Evolutionary conservation across 106 monocot genomes (phyloP), one percentile per base, ranked within the genome.

Genomic region (Dendrobium nobile): DNA sequence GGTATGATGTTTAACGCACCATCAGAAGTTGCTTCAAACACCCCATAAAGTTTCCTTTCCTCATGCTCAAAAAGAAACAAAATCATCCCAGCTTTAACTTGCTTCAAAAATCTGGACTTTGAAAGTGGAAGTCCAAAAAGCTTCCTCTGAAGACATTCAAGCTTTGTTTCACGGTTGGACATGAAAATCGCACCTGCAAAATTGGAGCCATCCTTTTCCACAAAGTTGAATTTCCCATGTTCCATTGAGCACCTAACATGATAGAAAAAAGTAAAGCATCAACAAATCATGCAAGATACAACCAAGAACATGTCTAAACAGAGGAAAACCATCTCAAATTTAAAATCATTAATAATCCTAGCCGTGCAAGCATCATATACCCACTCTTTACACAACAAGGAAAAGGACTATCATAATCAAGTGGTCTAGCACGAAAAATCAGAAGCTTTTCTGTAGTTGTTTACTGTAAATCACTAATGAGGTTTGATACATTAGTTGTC

Each of bases 51-150:
- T 67, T 89, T 91, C 48, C 93, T 87, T 47, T 89, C 84, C 79
- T 89, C 89, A 48, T 91, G 80, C 43, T 95, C 95, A 85, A 95
- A 95, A 4, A 95, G 89, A 88, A 95, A 95, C 75, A 95, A 82
- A 41, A 91, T 45, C 85, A 88, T 93, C n/a, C 93, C 91, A 61
- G 80, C 76, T 81, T 82, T 89, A 77, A 94, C 44, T 82, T 82
- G 75, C 78, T 80, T 82, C 44, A 91, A 67, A 85, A 94, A 88
- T 0, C n/a, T 20, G 55, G 67, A 44, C 42, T 80, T 79, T 43
- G 65, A 73, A 55, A 42, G 70, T 10, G 94, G 94, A 82, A 94
- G 84, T 15, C 86, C 94, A 85, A 94, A 94, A 82, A 91, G 77
- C 48, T 90, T 87, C 40, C 83, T 59, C 5, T 79, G 13, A 19